Percentiles rank a stretch among this genome's conserved stretches.
These are phyloP conservation scores for Globisporangium recalcitrans DNA, from an alignment of 352 stramenopile species.

Conservation along the genomic window DNA sequence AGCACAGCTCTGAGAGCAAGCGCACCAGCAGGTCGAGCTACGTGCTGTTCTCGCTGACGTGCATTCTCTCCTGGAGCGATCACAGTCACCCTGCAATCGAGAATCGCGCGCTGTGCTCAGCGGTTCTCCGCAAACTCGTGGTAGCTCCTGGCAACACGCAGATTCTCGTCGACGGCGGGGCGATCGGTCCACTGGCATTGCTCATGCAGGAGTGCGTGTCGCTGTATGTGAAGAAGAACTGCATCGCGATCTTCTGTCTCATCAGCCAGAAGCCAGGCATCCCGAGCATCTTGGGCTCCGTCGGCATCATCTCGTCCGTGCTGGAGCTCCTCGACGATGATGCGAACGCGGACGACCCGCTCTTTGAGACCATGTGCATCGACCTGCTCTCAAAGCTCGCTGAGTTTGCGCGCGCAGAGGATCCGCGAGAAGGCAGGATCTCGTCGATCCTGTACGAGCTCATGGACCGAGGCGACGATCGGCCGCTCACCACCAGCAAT, in stretches of 20 bases:
- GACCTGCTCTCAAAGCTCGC: conserved; percentile 60
- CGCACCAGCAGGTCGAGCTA: conserved; percentile 37
- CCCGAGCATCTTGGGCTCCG: conserved; percentile 35
- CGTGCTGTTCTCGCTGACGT: conserved; percentile 54
- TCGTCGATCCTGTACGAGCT: conserved; percentile 53
- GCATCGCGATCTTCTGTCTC: conserved; percentile 59
- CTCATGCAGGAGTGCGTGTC: conserved; percentile 33
- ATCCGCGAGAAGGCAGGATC: conserved; percentile 46
- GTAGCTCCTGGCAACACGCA: conserved; percentile 67
- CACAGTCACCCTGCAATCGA: conserved; percentile 16
- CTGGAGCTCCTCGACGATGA: conserved; percentile 46
- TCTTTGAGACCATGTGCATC: conserved; percentile 59
- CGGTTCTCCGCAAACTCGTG: conserved; percentile 58
- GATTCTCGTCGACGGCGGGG: conserved; percentile 48
- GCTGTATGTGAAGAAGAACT: conserved; percentile 61
- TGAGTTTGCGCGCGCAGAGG: conserved; percentile 46
- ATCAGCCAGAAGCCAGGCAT: conserved; percentile 45
- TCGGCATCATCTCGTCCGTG: conserved; percentile 50
- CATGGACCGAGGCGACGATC: conserved; percentile 47
- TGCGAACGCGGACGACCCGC: conserved; percentile 17
- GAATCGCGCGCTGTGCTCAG: conserved; percentile 43
- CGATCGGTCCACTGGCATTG: conserved; percentile 40
- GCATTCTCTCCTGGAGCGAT: conserved; percentile 60
- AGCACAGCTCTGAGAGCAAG: conserved; percentile 19
- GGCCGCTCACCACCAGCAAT: neutral